Percentiles rank a stretch among this genome's conserved stretches.
Conservation (phyloP, 1,284 basidiomycete genomes). For the Microbotryum violaceum region DNA sequence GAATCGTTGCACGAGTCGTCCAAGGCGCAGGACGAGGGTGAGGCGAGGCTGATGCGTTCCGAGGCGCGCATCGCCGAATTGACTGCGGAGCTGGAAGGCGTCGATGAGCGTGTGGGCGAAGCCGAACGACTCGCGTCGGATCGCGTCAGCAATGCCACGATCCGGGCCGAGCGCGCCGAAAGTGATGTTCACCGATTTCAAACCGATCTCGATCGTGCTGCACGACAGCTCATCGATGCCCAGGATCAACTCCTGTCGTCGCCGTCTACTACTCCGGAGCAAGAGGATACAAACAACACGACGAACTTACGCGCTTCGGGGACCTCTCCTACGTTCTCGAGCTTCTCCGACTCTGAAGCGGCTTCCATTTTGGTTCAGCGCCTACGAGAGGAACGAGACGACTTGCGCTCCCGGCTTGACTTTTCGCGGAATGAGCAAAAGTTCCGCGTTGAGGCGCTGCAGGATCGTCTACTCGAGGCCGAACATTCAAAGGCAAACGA, state of each 20-base stretch:
- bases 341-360: background rate
- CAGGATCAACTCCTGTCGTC: constrained; percentile 16
- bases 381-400: constrained; percentile 28
- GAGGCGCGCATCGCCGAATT: background rate
- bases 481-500: constrained; percentile 16
- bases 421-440: constrained; percentile 21
- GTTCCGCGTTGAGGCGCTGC: constrained; percentile 12
- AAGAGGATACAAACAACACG: too few species aligned
- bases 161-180: constrained; percentile 11
- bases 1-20: constrained; percentile 3
- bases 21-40: constrained; percentile 1
- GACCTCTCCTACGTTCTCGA: constrained; percentile 6
- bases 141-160: background rate
- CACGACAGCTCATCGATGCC: constrained; percentile 8
- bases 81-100: background rate
- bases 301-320: background rate
- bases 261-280: background rate
- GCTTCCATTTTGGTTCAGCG: constrained; percentile 15
- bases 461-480: constrained; percentile 8
- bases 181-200: constrained; percentile 4
- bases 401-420: constrained; percentile 24
- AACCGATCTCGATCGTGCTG: constrained; percentile 13
- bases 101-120: background rate
- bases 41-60: constrained; percentile 5
- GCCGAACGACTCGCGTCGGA: background rate